Evolutionary conservation across 495 filamentous ascomycete species (phyloP).

Genomic region (Penicillium simplicissimum): DNA sequence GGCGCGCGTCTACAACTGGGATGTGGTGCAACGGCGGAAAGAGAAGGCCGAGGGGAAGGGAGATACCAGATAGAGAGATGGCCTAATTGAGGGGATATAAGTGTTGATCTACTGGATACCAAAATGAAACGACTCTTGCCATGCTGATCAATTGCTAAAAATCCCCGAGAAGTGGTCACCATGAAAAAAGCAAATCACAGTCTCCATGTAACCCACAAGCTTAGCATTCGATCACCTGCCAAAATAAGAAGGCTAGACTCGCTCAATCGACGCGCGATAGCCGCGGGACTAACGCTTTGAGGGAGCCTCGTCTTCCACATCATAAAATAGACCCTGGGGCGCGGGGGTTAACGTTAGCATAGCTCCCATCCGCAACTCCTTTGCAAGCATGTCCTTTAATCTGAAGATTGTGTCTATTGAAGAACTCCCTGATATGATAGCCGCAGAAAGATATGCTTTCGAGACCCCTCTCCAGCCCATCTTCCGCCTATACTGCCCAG

Average conservation of each 20-base stretch:
- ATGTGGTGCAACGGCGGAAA: constrained; percentile 90
- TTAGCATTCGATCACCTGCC: not conserved
- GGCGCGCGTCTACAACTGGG: constrained; percentile 98
- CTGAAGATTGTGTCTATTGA: not conserved
- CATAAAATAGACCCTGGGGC: not conserved
- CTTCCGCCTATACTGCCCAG: constrained; percentile 11
- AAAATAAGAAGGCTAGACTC: not conserved
- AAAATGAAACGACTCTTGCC: constrained; percentile 1
- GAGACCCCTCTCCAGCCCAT: constrained; percentile 13
- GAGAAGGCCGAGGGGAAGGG: constrained; percentile 71
- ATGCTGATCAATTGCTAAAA: not conserved
- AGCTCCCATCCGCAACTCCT: not conserved
- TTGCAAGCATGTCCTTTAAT: not conserved
- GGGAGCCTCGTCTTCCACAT: not conserved
- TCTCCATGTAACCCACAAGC: not conserved
- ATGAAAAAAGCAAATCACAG: not conserved
- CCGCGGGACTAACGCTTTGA: not conserved
- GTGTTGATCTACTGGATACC: not conserved
- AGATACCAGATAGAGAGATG: constrained; percentile 28
- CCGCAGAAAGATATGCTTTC: constrained; percentile 11
- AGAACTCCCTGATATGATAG: constrained; percentile 1
- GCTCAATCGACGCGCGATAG: not conserved
- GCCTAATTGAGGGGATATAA: not conserved
- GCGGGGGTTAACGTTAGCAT: not conserved
- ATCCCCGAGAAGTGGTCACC: not conserved